Evolutionary conservation across 345 rosid genomes (phyloP), one percentile per base, ranked within the genome.

Genomic region (Bretschneidera sinensis): DNA sequence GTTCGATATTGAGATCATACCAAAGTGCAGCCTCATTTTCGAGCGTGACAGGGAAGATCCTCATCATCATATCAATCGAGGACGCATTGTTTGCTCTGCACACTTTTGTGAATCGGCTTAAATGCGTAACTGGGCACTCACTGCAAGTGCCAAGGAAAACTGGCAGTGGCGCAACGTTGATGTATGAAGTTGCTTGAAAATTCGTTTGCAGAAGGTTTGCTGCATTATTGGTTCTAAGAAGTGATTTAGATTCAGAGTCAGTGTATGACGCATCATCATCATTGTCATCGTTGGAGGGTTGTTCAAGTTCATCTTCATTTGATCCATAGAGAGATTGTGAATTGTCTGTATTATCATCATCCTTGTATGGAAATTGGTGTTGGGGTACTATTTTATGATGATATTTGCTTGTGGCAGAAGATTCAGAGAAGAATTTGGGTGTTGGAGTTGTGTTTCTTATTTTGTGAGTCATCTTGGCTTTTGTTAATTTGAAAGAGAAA

Each of bases 31-130:
- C 77, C 59, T 78, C 82, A 5, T 28, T 43, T 55, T 78, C 68
- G 2, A 78, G 79, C 0, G 82, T 74, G 19, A 74, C 72, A 0
- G 77, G 79, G 65, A 78, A 78, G 23, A 78, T 74, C 71, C 74
- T 68, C 72, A 23, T 63, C 74, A 61, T 69, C 10, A 21, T 9
- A 13, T 65, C 67, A 0, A 59, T 20, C 9, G 74, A 61, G 14
- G 53, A 22, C 21, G 58, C 74, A 21, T 74, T 68, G 64, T 78
- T 78, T 16, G 82, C 82, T 7, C 74, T 60, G 39, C 79, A 78
- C 18, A 74, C 79, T 65, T 78, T 78, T 34, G 54, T 9, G 61
- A 74, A 78, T 51, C 77, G 63, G 67, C 72, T 74, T 58, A 74
- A 50, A 64, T 78, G 79, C 9, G 66, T 55, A 3, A 63, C 17